Conservation (phyloP, 1,284 basidiomycete species). For the Trichosporon ovoides region DNA sequence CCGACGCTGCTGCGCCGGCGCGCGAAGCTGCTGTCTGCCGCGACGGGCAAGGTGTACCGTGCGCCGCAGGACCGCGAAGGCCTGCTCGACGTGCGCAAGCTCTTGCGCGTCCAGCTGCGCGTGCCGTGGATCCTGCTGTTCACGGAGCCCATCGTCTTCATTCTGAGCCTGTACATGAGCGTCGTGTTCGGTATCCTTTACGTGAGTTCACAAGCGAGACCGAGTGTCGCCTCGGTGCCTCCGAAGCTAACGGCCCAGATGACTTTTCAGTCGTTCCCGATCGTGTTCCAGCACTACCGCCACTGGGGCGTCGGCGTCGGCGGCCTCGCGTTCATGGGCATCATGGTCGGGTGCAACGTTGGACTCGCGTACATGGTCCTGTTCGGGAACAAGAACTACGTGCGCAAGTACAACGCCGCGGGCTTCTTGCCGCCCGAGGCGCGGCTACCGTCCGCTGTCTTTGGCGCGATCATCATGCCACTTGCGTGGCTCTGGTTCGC, state of each 20-base stretch:
- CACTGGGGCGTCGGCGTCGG: constrained; percentile 50
- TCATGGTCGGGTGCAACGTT: constrained; percentile 57
- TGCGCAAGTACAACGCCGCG: constrained; percentile 15
- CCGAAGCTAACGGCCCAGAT: constrained; percentile 14
- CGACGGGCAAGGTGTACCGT: constrained; percentile 44
- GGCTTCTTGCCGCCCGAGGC: constrained; percentile 46
- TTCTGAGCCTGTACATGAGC: constrained; percentile 48
- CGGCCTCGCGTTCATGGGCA: constrained; percentile 61
- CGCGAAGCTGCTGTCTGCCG: constrained; percentile 39
- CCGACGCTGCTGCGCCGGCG: constrained; percentile 45
- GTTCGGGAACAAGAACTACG: constrained; percentile 26
- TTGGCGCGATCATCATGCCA: constrained; percentile 57
- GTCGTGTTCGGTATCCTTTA: constrained; percentile 47
- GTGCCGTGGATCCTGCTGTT: constrained; percentile 48
- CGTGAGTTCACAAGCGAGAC: constrained; percentile 18
- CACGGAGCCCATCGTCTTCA: constrained; percentile 48
- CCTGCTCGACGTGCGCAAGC: constrained; percentile 30
- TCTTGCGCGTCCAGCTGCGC: constrained; percentile 42
- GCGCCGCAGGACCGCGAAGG: constrained; percentile 46
- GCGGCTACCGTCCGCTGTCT: constrained; percentile 57
- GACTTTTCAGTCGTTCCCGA: constrained; percentile 45
- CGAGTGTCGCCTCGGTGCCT: neutral
- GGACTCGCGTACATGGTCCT: constrained; percentile 56
- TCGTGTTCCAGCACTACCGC: constrained; percentile 36
- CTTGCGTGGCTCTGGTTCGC: constrained; percentile 31